These are phyloP conservation scores for Alternaria alternata DNA, from an alignment of 2,329 filamentous ascomycete species.

Conservation along the genomic window DNA sequence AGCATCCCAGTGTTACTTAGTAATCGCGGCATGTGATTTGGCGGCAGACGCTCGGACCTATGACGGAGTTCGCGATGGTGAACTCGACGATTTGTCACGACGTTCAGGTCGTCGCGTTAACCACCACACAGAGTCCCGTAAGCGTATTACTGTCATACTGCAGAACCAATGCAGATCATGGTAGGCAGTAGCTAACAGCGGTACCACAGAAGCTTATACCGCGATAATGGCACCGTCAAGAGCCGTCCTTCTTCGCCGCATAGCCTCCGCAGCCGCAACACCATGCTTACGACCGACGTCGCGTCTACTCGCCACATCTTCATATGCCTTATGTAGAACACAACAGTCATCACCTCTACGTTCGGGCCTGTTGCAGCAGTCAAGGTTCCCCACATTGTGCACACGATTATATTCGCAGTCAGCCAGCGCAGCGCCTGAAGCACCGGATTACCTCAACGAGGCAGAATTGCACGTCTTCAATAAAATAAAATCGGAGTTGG, in stretches of 20 bases:
- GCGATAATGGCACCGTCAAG: slow-evolving; percentile 47
- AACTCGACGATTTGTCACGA: slow-evolving; percentile 20
- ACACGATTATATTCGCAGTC: slow-evolving; percentile 38
- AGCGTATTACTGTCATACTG: slow-evolving; percentile 9
- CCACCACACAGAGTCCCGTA: slow-evolving; percentile 14
- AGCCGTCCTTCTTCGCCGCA: slow-evolving; percentile 34
- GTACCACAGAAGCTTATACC: slow-evolving; percentile 6
- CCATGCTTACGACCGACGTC: slow-evolving; percentile 28
- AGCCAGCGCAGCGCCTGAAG: slow-evolving; percentile 36
- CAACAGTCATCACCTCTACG: slow-evolving; percentile 15
- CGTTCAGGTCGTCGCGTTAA: slow-evolving; percentile 20
- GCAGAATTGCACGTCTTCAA: slow-evolving; percentile 58
- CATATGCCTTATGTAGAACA: slow-evolving; percentile 14
- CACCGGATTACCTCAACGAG: slow-evolving; percentile 59
- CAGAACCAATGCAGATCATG: slow-evolving; percentile 13
- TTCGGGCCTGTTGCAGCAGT: slow-evolving; percentile 11
- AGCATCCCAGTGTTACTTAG: slow-evolving; percentile 1
- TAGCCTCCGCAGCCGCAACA: slow-evolving; percentile 28
- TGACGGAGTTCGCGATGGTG: slow-evolving; percentile 35
- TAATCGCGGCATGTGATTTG: slow-evolving; percentile 43
- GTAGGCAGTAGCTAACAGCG: slow-evolving; percentile 15
- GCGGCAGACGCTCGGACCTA: slow-evolving; percentile 37
- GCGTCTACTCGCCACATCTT: slow-evolving; percentile 29
- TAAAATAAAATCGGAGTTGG: slow-evolving; percentile 53
- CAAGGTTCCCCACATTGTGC: slow-evolving; percentile 15